Evolutionary conservation across 2,329 filamentous ascomycete species (phyloP), one percentile per base, ranked within the genome.

Genomic region (Sordariomycetes sp.): DNA sequence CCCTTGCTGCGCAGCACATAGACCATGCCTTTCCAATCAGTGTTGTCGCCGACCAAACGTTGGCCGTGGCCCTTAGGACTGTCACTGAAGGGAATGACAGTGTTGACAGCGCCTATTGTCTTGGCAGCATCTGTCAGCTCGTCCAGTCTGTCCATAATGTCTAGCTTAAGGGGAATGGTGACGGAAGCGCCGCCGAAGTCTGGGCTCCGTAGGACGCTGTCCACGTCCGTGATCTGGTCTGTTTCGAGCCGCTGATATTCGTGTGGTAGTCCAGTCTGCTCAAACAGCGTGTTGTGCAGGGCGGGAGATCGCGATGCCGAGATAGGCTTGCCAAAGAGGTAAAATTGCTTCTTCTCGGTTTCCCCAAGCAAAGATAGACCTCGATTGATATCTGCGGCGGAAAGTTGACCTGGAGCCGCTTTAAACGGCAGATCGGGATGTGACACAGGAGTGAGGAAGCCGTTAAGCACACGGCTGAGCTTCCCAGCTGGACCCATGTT

Each of bases 401-500:
- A 94, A 33, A 98, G 71, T 51, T 98, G 92, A 2, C 92, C 92
- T 4, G 92, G 90, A 0, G 92, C 92, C 25, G 92, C 90, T 53
- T 92, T 92, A 61, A 88, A 86, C 0, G 90, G 87, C n/a, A 96
- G 68, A 10, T 72, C 73, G 2, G 86, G 84, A 54, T 96, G 92
- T 4, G 86, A 87, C 11, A 98, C 92, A 0, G 92, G 92, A 0
- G 92, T 96, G 65, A 98, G 77, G 66, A 96, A 96, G 20, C 74
- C 70, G 58, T 98, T 98, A 38, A 93, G 65, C 29, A 98, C 81
- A 21, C 92, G 80, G 50, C 86, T 94, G 27, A 95, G 71, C 61
- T 94, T 92, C 32, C 92, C 92, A 18, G 75, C 66, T 31, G 76
- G 68, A 20, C 90, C 88, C 90, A 98, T 96, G 59, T 98, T 98